These are phyloP conservation scores for Neurospora terricola DNA, from an alignment of 495 filamentous ascomycete species.

Conservation along the genomic window DNA sequence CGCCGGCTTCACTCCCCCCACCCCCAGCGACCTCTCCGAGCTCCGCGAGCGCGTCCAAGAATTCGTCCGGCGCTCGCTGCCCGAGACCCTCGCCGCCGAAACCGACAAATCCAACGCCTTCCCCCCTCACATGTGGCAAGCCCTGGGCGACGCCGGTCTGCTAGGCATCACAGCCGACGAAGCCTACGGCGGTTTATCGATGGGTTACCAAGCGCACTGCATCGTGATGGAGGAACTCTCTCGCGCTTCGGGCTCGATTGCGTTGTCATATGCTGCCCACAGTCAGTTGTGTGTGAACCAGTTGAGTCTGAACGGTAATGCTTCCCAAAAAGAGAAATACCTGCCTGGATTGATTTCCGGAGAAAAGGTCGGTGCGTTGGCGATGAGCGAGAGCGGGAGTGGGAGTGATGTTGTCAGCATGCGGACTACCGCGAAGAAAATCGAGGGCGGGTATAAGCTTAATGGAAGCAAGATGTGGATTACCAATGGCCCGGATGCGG, in stretches of 20 bases:
- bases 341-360: conserved; percentile 78
- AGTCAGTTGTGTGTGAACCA: conserved; percentile 91
- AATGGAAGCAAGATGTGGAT: conserved; percentile 99
- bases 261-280: conserved; percentile 89
- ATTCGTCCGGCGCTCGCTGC: conserved; percentile 77
- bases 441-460: conserved; percentile 77
- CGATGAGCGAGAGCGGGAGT: conserved; percentile 89
- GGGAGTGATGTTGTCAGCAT: conserved; percentile 94
- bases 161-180: conserved; percentile 93
- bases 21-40: conserved; percentile 66
- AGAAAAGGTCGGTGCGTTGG: conserved; percentile 75
- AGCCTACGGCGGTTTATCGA: conserved; percentile 77
- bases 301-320: conserved; percentile 77
- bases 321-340: conserved; percentile 70
- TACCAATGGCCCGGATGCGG: conserved; percentile 92
- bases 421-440: conserved; percentile 70
- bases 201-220: conserved; percentile 97
- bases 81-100: conserved; percentile 67
- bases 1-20: conserved; percentile 66
- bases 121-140: conserved; percentile 84
- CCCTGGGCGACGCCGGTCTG: conserved; percentile 83
- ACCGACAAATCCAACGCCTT: conserved; percentile 86
- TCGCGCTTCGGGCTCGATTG: conserved; percentile 66
- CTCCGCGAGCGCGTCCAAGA: conserved; percentile 86
- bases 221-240: conserved; percentile 86